Evolutionary conservation across 2,329 filamentous ascomycete species (phyloP).

Genomic region (Apiospora koreana): DNA sequence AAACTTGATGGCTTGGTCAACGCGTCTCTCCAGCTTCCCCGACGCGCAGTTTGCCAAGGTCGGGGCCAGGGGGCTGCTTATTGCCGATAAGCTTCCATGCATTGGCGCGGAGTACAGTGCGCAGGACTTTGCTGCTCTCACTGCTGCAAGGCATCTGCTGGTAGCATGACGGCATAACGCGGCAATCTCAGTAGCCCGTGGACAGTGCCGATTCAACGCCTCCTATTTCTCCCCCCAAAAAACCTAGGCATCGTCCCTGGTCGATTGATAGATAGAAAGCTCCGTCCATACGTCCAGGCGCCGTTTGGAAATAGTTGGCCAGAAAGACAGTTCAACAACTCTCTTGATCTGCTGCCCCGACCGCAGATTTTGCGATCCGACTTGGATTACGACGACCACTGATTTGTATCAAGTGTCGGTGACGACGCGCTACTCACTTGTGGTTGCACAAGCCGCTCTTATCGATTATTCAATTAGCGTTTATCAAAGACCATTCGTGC

Average conservation of each 20-base stretch:
- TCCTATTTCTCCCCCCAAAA: conserved; percentile 5
- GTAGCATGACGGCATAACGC: not conserved
- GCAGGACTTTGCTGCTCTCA: not conserved
- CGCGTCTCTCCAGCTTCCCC: not conserved
- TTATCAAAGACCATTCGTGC: not conserved
- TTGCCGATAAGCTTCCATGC: conserved; percentile 1
- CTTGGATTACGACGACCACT: not conserved
- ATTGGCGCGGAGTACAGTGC: conserved; percentile 2
- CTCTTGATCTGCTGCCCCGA: conserved; percentile 7
- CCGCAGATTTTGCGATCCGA: not conserved
- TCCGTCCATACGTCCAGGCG: not conserved
- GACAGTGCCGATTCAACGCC: not conserved
- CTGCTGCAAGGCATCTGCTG: not conserved
- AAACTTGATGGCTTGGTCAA: not conserved
- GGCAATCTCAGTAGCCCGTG: not conserved
- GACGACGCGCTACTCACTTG: not conserved
- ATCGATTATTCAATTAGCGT: not conserved
- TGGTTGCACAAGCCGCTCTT: not conserved
- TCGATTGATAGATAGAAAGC: not conserved
- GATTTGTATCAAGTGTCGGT: not conserved
- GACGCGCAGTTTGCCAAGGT: conserved; percentile 4
- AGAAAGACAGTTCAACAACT: conserved; percentile 7
- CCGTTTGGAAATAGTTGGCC: not conserved
- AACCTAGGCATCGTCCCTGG: not conserved
- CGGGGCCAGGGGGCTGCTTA: not conserved